A percentile compares a stretch with the other conserved stretches of the same genome.
These are phyloP conservation scores for Coniochaeta pulveracea DNA, from an alignment of 2,329 filamentous ascomycete genomes.

Conservation along the genomic window DNA sequence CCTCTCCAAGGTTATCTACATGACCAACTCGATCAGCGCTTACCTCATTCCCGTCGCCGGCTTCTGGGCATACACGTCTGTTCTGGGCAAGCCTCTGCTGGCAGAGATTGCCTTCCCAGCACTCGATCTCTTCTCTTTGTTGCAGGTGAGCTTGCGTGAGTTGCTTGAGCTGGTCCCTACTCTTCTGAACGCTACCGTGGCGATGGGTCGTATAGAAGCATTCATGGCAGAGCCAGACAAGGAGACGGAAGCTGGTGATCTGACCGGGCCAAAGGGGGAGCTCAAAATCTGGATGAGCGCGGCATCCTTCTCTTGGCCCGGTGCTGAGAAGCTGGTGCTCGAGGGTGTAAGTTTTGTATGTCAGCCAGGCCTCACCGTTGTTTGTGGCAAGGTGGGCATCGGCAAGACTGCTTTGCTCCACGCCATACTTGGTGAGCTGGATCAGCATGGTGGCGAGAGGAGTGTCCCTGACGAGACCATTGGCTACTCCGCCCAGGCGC, in stretches of 20 bases:
- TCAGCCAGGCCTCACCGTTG: slow-evolving; percentile 36
- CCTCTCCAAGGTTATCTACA: slow-evolving; percentile 50
- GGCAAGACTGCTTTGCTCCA: slow-evolving; percentile 52
- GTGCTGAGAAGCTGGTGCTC: slow-evolving; percentile 42
- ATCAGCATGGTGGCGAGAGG: slow-evolving; percentile 45
- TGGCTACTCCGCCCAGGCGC: slow-evolving; percentile 47
- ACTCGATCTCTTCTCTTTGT: slow-evolving; percentile 65
- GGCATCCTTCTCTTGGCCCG: slow-evolving; percentile 74
- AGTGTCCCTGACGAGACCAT: slow-evolving; percentile 36
- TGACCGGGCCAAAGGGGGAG: slow-evolving; percentile 5
- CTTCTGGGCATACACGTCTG: slow-evolving; percentile 69
- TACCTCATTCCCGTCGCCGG: slow-evolving; percentile 69
- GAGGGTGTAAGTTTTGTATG: slow-evolving; percentile 33
- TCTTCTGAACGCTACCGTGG: slow-evolving; percentile 71
- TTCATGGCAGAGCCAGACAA: slow-evolving; percentile 85
- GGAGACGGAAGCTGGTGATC: slow-evolving; percentile 29
- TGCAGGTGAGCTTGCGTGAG: slow-evolving; percentile 63
- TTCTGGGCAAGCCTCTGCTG: slow-evolving; percentile 55
- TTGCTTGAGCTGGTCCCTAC: slow-evolving; percentile 66
- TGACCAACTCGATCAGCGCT: slow-evolving; percentile 60
- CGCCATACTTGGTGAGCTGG: slow-evolving; percentile 51
- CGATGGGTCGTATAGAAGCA: slow-evolving; percentile 67
- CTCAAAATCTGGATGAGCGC: slow-evolving; percentile 41
- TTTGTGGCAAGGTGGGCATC: slow-evolving; percentile 48
- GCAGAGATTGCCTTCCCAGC: slow-evolving; percentile 83